Evolutionary conservation across 2,329 filamentous ascomycete species (phyloP).

Genomic region (Pseudocercospora vitis): DNA sequence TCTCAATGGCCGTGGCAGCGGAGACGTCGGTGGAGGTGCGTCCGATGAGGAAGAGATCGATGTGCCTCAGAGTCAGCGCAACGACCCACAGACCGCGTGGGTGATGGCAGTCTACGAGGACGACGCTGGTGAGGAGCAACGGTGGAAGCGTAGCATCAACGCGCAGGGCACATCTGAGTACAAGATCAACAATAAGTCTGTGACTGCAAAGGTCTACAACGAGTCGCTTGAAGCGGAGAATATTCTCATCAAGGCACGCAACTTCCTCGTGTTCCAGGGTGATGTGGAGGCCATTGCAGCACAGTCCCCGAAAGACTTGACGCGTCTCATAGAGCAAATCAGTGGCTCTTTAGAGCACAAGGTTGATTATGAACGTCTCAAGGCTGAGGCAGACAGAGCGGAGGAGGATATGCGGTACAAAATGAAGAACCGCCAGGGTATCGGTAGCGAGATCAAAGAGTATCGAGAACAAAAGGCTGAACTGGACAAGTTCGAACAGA

Average conservation of each 20-base stretch:
- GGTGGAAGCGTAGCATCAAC: slow-evolving; percentile 94
- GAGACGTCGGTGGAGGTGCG: slow-evolving; percentile 56
- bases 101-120: slow-evolving; percentile 99
- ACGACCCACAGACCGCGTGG: slow-evolving; percentile 92
- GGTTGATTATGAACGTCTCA: slow-evolving; percentile 86
- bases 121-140: slow-evolving; percentile 89
- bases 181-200: slow-evolving; percentile 88
- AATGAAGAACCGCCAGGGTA: slow-evolving; percentile 82
- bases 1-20: slow-evolving; percentile 40
- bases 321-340: slow-evolving; percentile 92
- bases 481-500: slow-evolving; percentile 88
- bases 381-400: slow-evolving; percentile 80
- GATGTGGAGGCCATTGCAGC: slow-evolving; percentile 96
- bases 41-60: slow-evolving; percentile 48
- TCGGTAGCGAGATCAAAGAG: slow-evolving; percentile 97
- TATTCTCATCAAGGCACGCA: slow-evolving; percentile 95
- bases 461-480: slow-evolving; percentile 97
- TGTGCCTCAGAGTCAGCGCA: slow-evolving; percentile 62
- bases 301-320: slow-evolving; percentile 91
- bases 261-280: slow-evolving; percentile 97
- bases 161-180: slow-evolving; percentile 88
- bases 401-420: slow-evolving; percentile 86
- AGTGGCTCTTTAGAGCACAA: slow-evolving; percentile 95
- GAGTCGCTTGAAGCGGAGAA: slow-evolving; percentile 88
- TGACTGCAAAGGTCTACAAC: slow-evolving; percentile 90